Conservation (phyloP, 768 basidiomycete genomes). For the Zangia roseola region DNA sequence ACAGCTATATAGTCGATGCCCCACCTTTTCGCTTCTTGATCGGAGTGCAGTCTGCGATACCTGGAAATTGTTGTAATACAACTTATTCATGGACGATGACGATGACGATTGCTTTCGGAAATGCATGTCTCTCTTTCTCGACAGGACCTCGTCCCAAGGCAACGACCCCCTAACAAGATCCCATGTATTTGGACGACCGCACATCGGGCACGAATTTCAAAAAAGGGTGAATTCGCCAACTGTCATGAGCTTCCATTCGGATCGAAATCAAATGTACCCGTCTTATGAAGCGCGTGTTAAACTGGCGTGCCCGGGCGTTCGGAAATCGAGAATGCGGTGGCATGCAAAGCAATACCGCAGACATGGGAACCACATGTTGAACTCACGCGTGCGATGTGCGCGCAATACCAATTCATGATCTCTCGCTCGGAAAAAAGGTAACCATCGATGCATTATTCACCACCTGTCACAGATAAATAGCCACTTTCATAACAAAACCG, state of each 20-base stretch:
- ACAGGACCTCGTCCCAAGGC: background rate
- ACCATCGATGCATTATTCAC: no score
- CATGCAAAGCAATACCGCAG: background rate
- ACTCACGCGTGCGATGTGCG: background rate
- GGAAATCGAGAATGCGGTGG: constrained; percentile 9
- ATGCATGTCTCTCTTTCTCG: background rate
- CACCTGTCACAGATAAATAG: background rate
- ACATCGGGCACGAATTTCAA: constrained; percentile 1
- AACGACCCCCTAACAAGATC: background rate
- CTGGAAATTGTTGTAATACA: constrained; percentile 38
- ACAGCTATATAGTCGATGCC: constrained; percentile 13
- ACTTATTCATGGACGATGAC: constrained; percentile 25
- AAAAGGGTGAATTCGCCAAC: background rate
- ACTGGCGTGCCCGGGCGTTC: background rate
- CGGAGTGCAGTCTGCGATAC: constrained; percentile 34
- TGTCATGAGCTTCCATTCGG: constrained; percentile 15
- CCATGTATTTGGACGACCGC: no score
- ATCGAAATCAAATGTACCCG: constrained; percentile 2
- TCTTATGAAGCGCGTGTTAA: background rate
- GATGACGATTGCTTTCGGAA: background rate
- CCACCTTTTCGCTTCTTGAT: constrained; percentile 20
- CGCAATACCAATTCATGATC: constrained; percentile 16
- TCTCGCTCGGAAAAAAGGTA: no score
- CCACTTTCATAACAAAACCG: background rate
- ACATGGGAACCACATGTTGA: no score